These are phyloP conservation scores for Choanephora cucurbitarum DNA, from an alignment of 371 early-diverging fungal genomes.

Conservation along the genomic window DNA sequence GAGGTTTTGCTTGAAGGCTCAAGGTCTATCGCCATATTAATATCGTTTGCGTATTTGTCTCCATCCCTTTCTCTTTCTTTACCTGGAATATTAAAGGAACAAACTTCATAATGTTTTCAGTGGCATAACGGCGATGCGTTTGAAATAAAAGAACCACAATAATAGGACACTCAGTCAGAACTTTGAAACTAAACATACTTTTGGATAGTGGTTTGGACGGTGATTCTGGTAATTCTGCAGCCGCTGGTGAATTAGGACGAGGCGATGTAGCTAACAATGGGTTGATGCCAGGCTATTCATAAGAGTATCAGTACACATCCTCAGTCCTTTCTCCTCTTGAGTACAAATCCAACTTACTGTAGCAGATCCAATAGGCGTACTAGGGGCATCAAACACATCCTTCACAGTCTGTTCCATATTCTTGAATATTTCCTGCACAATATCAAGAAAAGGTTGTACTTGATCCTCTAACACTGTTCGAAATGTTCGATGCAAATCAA, in stretches of 20 bases:
- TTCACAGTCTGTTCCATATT: constrained; percentile 86
- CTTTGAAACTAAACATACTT: constrained; percentile 92
- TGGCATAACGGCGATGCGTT: constrained; percentile 77
- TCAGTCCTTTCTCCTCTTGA: no score
- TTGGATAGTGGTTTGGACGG: constrained; percentile 70
- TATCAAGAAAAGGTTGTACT: constrained; percentile 88
- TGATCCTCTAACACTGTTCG: constrained; percentile 79
- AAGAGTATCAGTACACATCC: constrained; percentile 4
- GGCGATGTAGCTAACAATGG: constrained; percentile 64
- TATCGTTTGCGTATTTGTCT: no score
- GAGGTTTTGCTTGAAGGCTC: constrained; percentile 76
- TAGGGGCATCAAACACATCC: constrained; percentile 76
- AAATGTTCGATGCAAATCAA: constrained; percentile 90
- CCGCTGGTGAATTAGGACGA: constrained; percentile 76
- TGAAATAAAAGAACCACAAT: constrained; percentile 95
- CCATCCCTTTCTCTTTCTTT: no score
- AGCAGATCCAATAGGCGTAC: constrained; percentile 52
- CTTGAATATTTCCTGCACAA: constrained; percentile 89
- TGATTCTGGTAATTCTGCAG: constrained; percentile 61
- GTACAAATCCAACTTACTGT: constrained; percentile 62
- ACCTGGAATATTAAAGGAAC: constrained; percentile 88
- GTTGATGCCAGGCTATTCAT: constrained; percentile 57
- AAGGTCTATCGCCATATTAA: constrained; percentile 61
- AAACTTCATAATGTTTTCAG: constrained; percentile 79
- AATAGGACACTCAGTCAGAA: constrained; percentile 95